phyloP scores from a whole-genome alignment of 495 filamentous ascomycete species.

The Penicillium waksmanii region DNA sequence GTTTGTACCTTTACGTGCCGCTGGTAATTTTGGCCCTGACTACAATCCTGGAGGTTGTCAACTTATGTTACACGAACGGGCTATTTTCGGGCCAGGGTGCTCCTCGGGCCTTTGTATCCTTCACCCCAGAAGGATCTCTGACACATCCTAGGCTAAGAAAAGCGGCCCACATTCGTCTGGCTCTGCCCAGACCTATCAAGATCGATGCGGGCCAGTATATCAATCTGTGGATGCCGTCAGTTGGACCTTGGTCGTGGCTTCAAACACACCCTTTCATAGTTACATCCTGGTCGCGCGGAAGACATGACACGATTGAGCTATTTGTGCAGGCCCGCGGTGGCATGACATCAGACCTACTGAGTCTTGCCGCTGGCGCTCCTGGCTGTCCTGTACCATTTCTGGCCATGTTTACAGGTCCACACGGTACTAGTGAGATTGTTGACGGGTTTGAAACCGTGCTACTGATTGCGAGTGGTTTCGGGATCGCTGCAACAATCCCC shows the following conservation, averaged over 20 bases:
- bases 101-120: slow-evolving; percentile 24
- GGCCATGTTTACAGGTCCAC: slow-evolving; percentile 32
- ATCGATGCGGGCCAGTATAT: slow-evolving; percentile 42
- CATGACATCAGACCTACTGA: slow-evolving; percentile 3
- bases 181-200: slow-evolving; percentile 26
- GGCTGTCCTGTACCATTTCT: slow-evolving; percentile 14
- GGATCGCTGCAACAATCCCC: slow-evolving; percentile 28
- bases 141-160: not conserved
- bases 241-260: slow-evolving; percentile 34
- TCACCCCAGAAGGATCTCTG: slow-evolving; percentile 7
- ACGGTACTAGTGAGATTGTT: slow-evolving; percentile 25
- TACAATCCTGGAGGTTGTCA: not conserved
- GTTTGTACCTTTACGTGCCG: not conserved
- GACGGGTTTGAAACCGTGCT: slow-evolving; percentile 31
- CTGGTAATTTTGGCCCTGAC: not conserved
- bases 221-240: slow-evolving; percentile 39
- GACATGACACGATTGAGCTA: slow-evolving; percentile 29
- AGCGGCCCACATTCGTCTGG: slow-evolving; percentile 24
- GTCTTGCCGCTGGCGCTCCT: not conserved
- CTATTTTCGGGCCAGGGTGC: slow-evolving; percentile 23
- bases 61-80: slow-evolving; percentile 29
- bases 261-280: slow-evolving; percentile 44
- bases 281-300: slow-evolving; percentile 33
- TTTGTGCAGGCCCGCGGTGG: slow-evolving; percentile 20
- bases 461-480: slow-evolving; percentile 29